phyloP scores from a whole-genome alignment of 164 flowering plant species.

The Nymphaea colorata region DNA sequence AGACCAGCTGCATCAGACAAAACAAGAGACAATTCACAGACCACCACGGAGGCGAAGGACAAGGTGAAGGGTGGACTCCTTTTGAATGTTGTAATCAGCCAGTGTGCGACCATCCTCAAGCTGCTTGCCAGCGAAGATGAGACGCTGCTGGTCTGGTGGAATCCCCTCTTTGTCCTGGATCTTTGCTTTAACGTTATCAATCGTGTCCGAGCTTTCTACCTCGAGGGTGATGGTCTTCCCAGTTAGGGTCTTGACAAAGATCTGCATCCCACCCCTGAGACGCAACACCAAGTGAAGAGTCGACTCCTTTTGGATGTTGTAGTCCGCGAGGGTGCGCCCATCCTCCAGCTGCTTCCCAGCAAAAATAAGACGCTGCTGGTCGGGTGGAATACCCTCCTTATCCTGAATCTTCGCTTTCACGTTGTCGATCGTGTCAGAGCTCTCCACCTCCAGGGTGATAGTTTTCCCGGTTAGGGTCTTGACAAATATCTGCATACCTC shows the following conservation, averaged over 20 bases:
- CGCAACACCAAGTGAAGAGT: conserved; percentile 13
- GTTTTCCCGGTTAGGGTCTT: conserved; percentile 14
- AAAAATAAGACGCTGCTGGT: conserved; percentile 11
- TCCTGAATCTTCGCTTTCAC: conserved; percentile 14
- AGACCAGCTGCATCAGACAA: too few relatives aligned
- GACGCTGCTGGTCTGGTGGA: neutral
- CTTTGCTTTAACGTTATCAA: neutral
- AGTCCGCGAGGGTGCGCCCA: conserved; percentile 7
- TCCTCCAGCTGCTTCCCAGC: conserved; percentile 13
- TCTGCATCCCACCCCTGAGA: conserved; percentile 10
- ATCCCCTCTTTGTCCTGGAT: neutral
- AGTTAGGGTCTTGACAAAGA: conserved; percentile 9
- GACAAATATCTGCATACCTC: conserved; percentile 12
- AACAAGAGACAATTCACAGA: neutral
- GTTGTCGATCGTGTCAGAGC: conserved; percentile 13
- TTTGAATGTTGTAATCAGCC: neutral
- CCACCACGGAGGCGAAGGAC: neutral
- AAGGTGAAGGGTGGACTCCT: neutral
- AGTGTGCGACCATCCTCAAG: neutral
- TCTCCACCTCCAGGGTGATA: conserved; percentile 14
- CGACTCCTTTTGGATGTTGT: conserved; percentile 14
- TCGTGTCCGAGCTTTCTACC: neutral
- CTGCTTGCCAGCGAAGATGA: neutral
- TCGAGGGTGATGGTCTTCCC: neutral
- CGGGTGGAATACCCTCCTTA: conserved; percentile 15